phyloP scores from a whole-genome alignment of 2,329 filamentous ascomycete species.

The Stylonectria norvegica region DNA sequence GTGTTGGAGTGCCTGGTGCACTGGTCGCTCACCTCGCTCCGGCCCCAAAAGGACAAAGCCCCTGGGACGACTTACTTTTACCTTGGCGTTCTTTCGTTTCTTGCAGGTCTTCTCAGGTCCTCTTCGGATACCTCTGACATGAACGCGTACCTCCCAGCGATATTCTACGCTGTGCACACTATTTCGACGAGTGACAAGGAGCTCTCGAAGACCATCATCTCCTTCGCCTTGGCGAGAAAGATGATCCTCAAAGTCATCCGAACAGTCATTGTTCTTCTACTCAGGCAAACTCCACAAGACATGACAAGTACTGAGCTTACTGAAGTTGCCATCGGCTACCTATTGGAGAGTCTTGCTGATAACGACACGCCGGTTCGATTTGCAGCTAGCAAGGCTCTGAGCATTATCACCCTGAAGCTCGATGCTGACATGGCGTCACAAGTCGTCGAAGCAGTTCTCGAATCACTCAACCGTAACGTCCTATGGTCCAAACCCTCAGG shows the following conservation, averaged over 20 bases:
- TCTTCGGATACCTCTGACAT: slow-evolving; percentile 74
- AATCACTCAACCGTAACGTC: slow-evolving; percentile 59
- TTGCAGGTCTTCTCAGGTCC: slow-evolving; percentile 67
- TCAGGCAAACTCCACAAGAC: slow-evolving; percentile 49
- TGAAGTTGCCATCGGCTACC: slow-evolving; percentile 77
- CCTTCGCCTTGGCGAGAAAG: slow-evolving; percentile 78
- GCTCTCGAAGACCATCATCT: slow-evolving; percentile 53
- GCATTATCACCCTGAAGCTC: slow-evolving; percentile 77
- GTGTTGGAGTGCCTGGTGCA: slow-evolving; percentile 64
- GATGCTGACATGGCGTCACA: slow-evolving; percentile 78
- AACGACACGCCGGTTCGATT: slow-evolving; percentile 88
- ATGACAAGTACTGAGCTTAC: slow-evolving; percentile 53
- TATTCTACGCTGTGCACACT: slow-evolving; percentile 63
- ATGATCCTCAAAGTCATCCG: slow-evolving; percentile 81
- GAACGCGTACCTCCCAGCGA: slow-evolving; percentile 58
- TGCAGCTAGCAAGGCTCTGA: slow-evolving; percentile 88
- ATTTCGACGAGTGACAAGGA: slow-evolving; percentile 52
- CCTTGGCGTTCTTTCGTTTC: slow-evolving; percentile 75
- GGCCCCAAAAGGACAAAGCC: slow-evolving; percentile 36
- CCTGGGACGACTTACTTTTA: slow-evolving; percentile 64
- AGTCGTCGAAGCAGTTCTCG: slow-evolving; percentile 82
- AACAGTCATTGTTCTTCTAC: slow-evolving; percentile 64
- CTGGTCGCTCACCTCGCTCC: slow-evolving; percentile 66
- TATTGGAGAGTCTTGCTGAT: slow-evolving; percentile 76
- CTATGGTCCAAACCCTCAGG: slow-evolving; percentile 46